Percentiles rank a stretch among this genome's conserved stretches.
Evolutionary conservation across 2,329 filamentous ascomycete species (phyloP).

Genomic region (Parascedosporium putredinis): DNA sequence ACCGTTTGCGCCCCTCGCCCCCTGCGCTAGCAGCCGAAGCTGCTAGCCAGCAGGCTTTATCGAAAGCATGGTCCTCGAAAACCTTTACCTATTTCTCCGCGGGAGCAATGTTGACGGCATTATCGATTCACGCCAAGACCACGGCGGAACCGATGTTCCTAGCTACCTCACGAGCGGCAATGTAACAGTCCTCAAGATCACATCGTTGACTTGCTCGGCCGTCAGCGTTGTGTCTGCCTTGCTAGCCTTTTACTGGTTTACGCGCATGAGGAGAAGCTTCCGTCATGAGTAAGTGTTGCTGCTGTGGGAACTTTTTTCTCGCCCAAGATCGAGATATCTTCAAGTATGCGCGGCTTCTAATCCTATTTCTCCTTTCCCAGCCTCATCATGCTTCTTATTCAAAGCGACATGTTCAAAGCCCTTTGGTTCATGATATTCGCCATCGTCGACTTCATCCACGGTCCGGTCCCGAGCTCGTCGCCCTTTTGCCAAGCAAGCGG

Average conservation of each 20-base stretch:
- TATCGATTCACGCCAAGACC: background rate
- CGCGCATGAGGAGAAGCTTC: conserved; percentile 62
- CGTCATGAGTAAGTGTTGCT: conserved; percentile 58
- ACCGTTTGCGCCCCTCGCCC: background rate
- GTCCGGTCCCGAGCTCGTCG: conserved; percentile 38
- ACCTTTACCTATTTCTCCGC: background rate
- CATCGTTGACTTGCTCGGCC: background rate
- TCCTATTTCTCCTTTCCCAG: conserved; percentile 26
- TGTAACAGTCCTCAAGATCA: background rate
- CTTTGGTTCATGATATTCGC: conserved; percentile 59
- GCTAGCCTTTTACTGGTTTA: conserved; percentile 59
- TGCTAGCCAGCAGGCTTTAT: background rate
- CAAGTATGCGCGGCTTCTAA: too few relatives aligned
- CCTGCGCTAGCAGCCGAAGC: background rate
- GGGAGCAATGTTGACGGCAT: background rate
- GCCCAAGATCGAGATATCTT: too few relatives aligned
- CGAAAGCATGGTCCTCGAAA: background rate
- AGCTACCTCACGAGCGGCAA: background rate
- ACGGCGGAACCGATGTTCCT: background rate
- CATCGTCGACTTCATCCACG: conserved; percentile 42
- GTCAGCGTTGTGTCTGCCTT: conserved; percentile 47
- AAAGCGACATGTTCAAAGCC: conserved; percentile 61
- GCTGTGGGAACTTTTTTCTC: too few relatives aligned
- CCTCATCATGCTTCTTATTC: conserved; percentile 63
- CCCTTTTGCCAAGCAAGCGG: conserved; percentile 58